These are phyloP conservation scores for Dioszegia hungarica DNA, from an alignment of 768 basidiomycete genomes.

Conservation along the genomic window DNA sequence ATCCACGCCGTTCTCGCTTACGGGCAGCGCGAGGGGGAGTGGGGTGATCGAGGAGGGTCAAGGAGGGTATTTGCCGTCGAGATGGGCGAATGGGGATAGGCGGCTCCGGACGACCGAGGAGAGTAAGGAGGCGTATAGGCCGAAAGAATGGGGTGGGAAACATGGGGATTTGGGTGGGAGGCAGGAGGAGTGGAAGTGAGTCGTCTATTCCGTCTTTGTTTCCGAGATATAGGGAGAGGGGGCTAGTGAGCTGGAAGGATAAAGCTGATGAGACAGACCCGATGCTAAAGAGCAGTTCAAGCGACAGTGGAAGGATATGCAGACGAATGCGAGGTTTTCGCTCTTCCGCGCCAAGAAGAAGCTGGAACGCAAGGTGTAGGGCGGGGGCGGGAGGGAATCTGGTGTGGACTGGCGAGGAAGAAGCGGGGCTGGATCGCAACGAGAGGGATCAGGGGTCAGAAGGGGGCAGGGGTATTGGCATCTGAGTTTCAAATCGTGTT, in stretches of 20 bases:
- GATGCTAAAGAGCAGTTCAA: slow-evolving; percentile 40
- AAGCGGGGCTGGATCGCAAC: no score
- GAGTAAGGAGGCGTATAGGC: slow-evolving; percentile 45
- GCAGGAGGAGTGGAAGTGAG: slow-evolving; percentile 47
- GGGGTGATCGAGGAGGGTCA: slow-evolving; percentile 29
- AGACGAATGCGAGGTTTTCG: slow-evolving; percentile 42
- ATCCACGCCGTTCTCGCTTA: slow-evolving; percentile 1
- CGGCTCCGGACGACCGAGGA: slow-evolving; percentile 36
- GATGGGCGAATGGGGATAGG: slow-evolving; percentile 47
- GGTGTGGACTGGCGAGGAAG: neutral
- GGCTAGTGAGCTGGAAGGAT: no score
- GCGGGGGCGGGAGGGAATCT: neutral
- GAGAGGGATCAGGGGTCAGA: no score
- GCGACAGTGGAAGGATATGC: slow-evolving; percentile 44
- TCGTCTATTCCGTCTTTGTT: no score
- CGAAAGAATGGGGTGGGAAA: slow-evolving; percentile 46
- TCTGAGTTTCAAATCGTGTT: no score
- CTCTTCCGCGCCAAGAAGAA: slow-evolving; percentile 47
- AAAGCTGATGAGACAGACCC: slow-evolving; percentile 22
- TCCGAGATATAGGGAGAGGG: no score
- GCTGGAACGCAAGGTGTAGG: slow-evolving; percentile 33
- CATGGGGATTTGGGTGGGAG: slow-evolving; percentile 31
- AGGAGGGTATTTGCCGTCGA: slow-evolving; percentile 41
- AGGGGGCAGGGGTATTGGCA: no score
- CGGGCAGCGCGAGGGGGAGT: slow-evolving; percentile 1